phyloP scores from a whole-genome alignment of 257 asterid genomes.

The Plantago elongata region DNA sequence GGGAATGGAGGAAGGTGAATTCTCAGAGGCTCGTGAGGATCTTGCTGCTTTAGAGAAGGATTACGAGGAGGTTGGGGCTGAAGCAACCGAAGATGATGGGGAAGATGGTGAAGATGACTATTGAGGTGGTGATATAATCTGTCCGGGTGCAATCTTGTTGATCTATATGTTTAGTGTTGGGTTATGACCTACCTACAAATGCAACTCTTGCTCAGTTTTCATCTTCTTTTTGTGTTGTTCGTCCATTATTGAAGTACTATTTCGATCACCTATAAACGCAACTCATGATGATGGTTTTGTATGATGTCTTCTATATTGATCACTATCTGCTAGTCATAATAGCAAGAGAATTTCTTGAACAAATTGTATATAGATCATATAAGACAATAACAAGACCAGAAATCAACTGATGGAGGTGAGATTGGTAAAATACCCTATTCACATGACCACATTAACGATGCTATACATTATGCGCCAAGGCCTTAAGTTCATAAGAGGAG shows the following conservation, averaged over 20 bases:
- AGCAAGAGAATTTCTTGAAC: no score
- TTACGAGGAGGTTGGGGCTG: conserved; percentile 44
- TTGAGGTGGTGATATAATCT: conserved; percentile 5
- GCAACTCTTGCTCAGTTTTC: neutral
- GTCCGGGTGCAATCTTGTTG: neutral
- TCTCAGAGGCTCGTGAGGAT: conserved; percentile 44
- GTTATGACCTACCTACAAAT: no score
- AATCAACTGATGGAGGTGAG: conserved; percentile 4
- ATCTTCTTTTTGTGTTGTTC: neutral
- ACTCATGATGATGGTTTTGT: no score
- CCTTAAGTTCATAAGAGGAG: conserved; percentile 59
- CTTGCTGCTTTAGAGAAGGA: conserved; percentile 45
- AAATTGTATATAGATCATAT: neutral
- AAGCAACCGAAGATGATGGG: conserved; percentile 30
- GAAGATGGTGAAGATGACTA: conserved; percentile 32
- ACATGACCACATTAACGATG: conserved; percentile 21
- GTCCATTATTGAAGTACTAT: neutral
- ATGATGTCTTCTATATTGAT: no score
- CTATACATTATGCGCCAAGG: conserved; percentile 21
- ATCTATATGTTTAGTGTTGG: neutral
- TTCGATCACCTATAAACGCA: no score
- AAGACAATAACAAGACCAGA: neutral
- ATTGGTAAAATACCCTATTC: neutral
- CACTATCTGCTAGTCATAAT: no score
- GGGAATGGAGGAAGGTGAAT: conserved; percentile 50